These are phyloP conservation scores for Laguncularia racemosa DNA, from an alignment of 345 rosid species.

Conservation along the genomic window DNA sequence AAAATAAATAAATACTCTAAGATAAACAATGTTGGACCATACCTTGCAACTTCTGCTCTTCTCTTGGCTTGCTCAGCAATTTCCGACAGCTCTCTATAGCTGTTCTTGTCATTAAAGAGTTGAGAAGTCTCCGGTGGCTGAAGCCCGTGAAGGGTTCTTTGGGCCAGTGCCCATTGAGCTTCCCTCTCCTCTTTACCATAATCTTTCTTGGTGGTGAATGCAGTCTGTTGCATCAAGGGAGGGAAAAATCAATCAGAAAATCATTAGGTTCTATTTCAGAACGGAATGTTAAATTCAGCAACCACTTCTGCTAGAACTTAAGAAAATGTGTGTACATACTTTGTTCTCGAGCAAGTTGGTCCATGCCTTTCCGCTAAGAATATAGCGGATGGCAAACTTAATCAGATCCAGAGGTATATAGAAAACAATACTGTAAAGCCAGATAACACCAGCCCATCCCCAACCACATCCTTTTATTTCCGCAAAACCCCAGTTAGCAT, in stretches of 20 bases:
- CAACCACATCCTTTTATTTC: slow-evolving; percentile 69
- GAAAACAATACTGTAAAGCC: slow-evolving; percentile 73
- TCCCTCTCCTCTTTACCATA: slow-evolving; percentile 83
- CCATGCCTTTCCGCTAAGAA: slow-evolving; percentile 84
- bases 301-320: too few relatives aligned
- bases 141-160: slow-evolving; percentile 78
- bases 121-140: slow-evolving; percentile 45
- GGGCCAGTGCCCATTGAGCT: slow-evolving; percentile 89
- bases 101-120: slow-evolving; percentile 47
- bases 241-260: neutral
- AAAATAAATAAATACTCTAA: neutral
- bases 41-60: slow-evolving; percentile 88
- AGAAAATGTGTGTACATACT: slow-evolving; percentile 25
- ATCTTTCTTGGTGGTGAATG: slow-evolving; percentile 85
- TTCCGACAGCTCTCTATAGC: slow-evolving; percentile 65
- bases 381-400: slow-evolving; percentile 74
- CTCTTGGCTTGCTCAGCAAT: slow-evolving; percentile 90
- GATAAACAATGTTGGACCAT: neutral
- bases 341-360: slow-evolving; percentile 59
- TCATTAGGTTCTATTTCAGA: neutral
- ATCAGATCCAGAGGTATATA: slow-evolving; percentile 72
- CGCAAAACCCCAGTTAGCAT: slow-evolving; percentile 68
- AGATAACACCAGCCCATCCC: slow-evolving; percentile 93
- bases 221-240: slow-evolving; percentile 38
- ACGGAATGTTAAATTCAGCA: too few relatives aligned